Evolutionary conservation across 2,329 filamentous ascomycete species (phyloP).

Genomic region (Chalara sp.): DNA sequence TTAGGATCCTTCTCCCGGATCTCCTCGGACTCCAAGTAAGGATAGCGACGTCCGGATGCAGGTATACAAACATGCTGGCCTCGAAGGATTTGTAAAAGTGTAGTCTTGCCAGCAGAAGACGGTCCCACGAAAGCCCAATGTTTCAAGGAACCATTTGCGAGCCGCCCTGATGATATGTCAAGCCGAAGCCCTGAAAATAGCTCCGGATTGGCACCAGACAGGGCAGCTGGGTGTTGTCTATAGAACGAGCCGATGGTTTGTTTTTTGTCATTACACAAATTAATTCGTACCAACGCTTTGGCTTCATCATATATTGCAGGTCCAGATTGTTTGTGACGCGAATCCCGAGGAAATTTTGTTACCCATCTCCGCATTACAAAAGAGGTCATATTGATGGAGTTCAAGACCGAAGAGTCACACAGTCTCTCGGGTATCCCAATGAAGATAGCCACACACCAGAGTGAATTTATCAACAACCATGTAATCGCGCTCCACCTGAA

Average conservation of each 20-base stretch:
- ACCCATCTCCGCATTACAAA: too few relatives aligned
- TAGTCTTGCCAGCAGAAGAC: conserved; percentile 72
- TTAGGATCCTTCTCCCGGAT: conserved; percentile 33
- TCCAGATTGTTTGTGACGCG: too few relatives aligned
- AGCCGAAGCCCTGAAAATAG: conserved; percentile 70
- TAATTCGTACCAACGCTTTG: background rate
- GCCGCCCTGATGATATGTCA: conserved; percentile 27
- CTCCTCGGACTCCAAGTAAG: conserved; percentile 62
- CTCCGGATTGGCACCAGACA: conserved; percentile 48
- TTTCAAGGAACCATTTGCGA: conserved; percentile 49
- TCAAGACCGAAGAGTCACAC: too few relatives aligned
- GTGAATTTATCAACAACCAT: too few relatives aligned
- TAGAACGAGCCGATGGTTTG: conserved; percentile 70
- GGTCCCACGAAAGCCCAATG: conserved; percentile 84
- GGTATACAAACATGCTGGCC: conserved; percentile 73
- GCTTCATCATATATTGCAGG: too few relatives aligned
- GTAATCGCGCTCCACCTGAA: conserved; percentile 20
- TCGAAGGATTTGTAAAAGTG: conserved; percentile 70
- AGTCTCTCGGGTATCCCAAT: too few relatives aligned
- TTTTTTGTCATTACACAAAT: too few relatives aligned
- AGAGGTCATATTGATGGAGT: too few relatives aligned
- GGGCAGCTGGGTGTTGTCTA: conserved; percentile 58
- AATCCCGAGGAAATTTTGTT: too few relatives aligned
- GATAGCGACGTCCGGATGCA: conserved; percentile 68
- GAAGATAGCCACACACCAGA: too few relatives aligned